Evolutionary conservation across 306 rosid species (phyloP), one percentile per base, ranked within the genome.

Genomic region (Casuarina cunninghamiana): DNA sequence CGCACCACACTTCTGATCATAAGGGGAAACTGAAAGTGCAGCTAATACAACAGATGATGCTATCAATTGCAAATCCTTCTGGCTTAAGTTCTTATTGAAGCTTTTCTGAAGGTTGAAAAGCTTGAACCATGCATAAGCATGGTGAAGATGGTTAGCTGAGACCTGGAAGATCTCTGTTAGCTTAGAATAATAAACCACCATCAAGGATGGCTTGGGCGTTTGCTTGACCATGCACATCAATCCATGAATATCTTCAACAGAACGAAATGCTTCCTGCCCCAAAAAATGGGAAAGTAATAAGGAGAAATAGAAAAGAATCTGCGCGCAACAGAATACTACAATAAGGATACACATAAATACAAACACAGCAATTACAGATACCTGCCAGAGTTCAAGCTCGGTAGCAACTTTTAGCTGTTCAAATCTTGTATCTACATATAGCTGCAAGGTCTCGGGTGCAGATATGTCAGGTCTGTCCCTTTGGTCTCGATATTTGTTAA

Each of bases 331-430:
- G 42, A 66, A 42, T 42, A 65, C 32, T 35, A 43, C 15, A 6
- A 6, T 66, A 66, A 66, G 7, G 10, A 42, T 2, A 66, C 12
- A 66, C 32, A 19, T 19, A 41, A 66, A 66, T 66, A 6, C 50
- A 66, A 66, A 42, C 71, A 41, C 26, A 66, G 42, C 8, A 66
- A 66, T 41, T 5, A 66, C 19, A 41, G 19, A n/a, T 66, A 93
- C 99, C 99, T 96, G 99, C 99, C 99, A 96, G 66, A 96, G 97
- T 84, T 86, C 96, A 63, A 91, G 93, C 49, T 96, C 99, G 3
- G 98, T 91, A 72, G 99, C 99, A 83, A 93, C 85, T 83, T 96
- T 96, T 75, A 96, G 91, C 87, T 96, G 99, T 81, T 96, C 99
- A 83, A 93, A 86, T 84, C 99, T 91, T 50, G 99, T 96, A 76